Evolutionary conservation across 2,329 filamentous ascomycete species (phyloP).

Genomic region (Malbranchea cinnamomea): DNA sequence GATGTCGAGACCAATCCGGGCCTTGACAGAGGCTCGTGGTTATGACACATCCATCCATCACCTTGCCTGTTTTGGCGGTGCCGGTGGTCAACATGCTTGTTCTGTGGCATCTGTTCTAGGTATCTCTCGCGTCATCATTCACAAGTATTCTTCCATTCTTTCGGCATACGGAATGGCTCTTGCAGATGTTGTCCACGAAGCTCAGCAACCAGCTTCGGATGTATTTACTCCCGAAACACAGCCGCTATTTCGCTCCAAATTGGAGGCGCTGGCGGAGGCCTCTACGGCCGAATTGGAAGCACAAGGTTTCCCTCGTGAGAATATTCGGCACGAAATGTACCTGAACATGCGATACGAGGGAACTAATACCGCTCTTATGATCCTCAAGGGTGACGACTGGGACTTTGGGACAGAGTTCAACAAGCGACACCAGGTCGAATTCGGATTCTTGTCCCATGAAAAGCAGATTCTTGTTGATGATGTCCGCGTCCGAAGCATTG

Average conservation of each 20-base stretch:
- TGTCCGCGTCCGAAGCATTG: slow-evolving; percentile 74
- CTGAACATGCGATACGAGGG: slow-evolving; percentile 37
- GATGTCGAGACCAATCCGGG: slow-evolving; percentile 59
- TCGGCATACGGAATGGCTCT: slow-evolving; percentile 89
- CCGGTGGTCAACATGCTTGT: slow-evolving; percentile 83
- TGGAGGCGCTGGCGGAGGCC: slow-evolving; percentile 59
- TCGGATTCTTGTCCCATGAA: slow-evolving; percentile 67
- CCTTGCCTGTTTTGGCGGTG: slow-evolving; percentile 84
- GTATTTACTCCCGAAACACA: slow-evolving; percentile 31
- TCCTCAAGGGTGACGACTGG: slow-evolving; percentile 51
- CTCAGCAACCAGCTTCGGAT: slow-evolving; percentile 46
- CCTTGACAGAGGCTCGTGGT: slow-evolving; percentile 80
- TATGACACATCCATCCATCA: slow-evolving; percentile 82
- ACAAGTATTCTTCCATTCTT: slow-evolving; percentile 79
- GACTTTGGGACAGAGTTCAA: slow-evolving; percentile 73
- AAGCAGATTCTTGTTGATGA: slow-evolving; percentile 81
- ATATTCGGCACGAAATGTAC: slow-evolving; percentile 30
- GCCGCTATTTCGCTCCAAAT: slow-evolving; percentile 46
- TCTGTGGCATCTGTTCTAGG: slow-evolving; percentile 76
- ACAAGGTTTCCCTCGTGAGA: slow-evolving; percentile 29
- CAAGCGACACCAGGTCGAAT: slow-evolving; percentile 76
- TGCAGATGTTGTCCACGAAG: slow-evolving; percentile 83
- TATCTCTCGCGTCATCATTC: slow-evolving; percentile 72
- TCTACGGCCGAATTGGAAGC: slow-evolving; percentile 24
- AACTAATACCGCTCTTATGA: slow-evolving; percentile 35